Conservation (phyloP, 768 basidiomycete genomes). For the Dendrothele bispora region DNA sequence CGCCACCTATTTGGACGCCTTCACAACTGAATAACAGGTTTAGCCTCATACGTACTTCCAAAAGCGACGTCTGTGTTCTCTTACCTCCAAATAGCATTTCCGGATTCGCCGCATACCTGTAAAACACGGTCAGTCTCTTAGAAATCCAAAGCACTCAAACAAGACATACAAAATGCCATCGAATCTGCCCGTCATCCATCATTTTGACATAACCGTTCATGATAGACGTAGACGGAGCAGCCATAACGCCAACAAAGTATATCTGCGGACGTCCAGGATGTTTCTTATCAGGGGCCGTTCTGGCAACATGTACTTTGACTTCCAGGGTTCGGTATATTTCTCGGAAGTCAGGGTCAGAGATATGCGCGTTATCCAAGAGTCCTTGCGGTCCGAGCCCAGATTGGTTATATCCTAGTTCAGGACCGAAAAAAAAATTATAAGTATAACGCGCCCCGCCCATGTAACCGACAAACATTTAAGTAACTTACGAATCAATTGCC, state of each 20-base stretch:
- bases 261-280: conserved; percentile 55
- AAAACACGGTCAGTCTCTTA: conserved; percentile 10
- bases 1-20: conserved; percentile 59
- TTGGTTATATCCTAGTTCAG: neutral
- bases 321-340: conserved; percentile 54
- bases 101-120: conserved; percentile 52
- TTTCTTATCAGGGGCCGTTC: conserved; percentile 41
- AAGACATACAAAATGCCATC: conserved; percentile 58
- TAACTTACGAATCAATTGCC: conserved; percentile 59
- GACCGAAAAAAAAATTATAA: conserved; percentile 21
- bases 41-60: conserved; percentile 12
- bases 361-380: neutral
- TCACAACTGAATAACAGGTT: conserved; percentile 44
- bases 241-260: conserved; percentile 52
- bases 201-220: conserved; percentile 57
- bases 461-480: conserved; percentile 1
- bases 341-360: conserved; percentile 32
- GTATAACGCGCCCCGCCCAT: conserved; percentile 1
- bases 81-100: conserved; percentile 57
- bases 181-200: conserved; percentile 55
- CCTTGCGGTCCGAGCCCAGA: neutral
- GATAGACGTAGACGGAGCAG: conserved; percentile 39
- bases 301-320: conserved; percentile 43
- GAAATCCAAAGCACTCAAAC: neutral
- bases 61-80: conserved; percentile 11